Evolutionary conservation across 2,329 filamentous ascomycete species (phyloP), one percentile per base, ranked within the genome.

Genomic region (Magnaporthiopsis poae): DNA sequence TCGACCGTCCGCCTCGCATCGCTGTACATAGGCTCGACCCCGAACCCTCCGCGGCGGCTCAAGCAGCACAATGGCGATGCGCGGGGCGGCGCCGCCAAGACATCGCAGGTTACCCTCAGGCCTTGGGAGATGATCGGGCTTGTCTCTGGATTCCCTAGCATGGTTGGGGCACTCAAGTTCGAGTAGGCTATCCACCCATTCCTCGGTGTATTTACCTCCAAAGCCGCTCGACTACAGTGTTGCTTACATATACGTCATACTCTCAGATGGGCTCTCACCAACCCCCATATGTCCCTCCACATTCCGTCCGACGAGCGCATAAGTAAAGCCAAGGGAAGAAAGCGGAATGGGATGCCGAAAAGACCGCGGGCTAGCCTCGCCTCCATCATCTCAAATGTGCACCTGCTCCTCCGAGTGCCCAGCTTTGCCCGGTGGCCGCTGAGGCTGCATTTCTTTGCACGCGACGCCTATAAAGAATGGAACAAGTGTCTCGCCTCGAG

Each of bases 41-140:
- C 93, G 0, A 88, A 97, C 73, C 94, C 95, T 60, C 87, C 88
- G 1, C 85, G 94, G 68, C 90, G 95, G 18, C 82, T 98, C 31
- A 88, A 87, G 69, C 95, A 98, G 76, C 95, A 99, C 78, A 99
- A 99, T 83, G 95, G 95, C 65, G 80, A 87, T 64, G 83, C 83
- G 39, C 90, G 87, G 73, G 95, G 95, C 65, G 95, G 95, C 52
- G 95, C 95, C 36, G 86, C 82, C 36, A 84, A 88, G 62, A 99
- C 95, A 0, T 85, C 89, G 13, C 83, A 85, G 65, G 77, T 80
- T 62, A 86, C 78, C 4, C 78, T 93, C 68, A 84, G 91, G 60
- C 95, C 95, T 0, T 98, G 95, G 92, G 90, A 96, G 74, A 96
- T 96, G 90, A 85, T 91, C 2, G 88, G 87, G 60, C 81, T 97